These are phyloP conservation scores for Mycena kentingensis DNA, from an alignment of 768 basidiomycete species.

Conservation along the genomic window DNA sequence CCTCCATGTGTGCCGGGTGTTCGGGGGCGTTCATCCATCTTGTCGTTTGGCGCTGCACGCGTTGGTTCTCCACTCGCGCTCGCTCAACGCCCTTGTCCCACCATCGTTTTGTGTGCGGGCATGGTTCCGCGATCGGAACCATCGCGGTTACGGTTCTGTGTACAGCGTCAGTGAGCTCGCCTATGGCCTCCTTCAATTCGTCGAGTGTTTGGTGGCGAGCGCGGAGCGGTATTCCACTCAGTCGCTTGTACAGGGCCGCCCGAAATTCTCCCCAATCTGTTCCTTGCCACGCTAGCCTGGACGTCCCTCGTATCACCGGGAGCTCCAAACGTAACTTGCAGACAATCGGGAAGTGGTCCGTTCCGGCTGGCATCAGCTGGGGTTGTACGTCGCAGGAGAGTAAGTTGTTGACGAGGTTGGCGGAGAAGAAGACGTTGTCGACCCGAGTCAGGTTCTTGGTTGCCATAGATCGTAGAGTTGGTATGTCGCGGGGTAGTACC, in stretches of 20 bases:
- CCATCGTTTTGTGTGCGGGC: slow-evolving; percentile 33
- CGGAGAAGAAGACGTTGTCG: slow-evolving; percentile 45
- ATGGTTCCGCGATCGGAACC: slow-evolving; percentile 22
- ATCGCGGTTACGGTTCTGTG: slow-evolving; percentile 19
- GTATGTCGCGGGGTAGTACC: slow-evolving; percentile 32
- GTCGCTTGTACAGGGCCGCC: slow-evolving; percentile 16
- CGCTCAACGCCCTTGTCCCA: slow-evolving; percentile 33
- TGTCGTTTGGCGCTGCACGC: slow-evolving; percentile 14
- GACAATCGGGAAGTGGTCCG: slow-evolving; percentile 46
- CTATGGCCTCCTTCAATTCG: slow-evolving; percentile 2
- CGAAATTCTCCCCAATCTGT: slow-evolving; percentile 35
- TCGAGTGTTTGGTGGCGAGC: not conserved
- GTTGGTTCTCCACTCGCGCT: slow-evolving; percentile 16
- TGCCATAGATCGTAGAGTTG: slow-evolving; percentile 32
- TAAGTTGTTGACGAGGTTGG: slow-evolving; percentile 19
- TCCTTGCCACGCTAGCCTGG: slow-evolving; percentile 28
- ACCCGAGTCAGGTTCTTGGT: slow-evolving; percentile 39
- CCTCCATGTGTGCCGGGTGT: slow-evolving; percentile 28
- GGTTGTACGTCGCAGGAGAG: slow-evolving; percentile 29
- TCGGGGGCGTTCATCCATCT: slow-evolving; percentile 1
- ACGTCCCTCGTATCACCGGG: not conserved
- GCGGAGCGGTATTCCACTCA: not conserved
- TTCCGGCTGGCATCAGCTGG: slow-evolving; percentile 16
- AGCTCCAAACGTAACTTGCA: slow-evolving; percentile 28
- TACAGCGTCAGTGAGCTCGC: slow-evolving; percentile 18